Evolutionary conservation across 169 alveolate genomes (phyloP).

Genomic region (Hepatocystis sp.): DNA sequence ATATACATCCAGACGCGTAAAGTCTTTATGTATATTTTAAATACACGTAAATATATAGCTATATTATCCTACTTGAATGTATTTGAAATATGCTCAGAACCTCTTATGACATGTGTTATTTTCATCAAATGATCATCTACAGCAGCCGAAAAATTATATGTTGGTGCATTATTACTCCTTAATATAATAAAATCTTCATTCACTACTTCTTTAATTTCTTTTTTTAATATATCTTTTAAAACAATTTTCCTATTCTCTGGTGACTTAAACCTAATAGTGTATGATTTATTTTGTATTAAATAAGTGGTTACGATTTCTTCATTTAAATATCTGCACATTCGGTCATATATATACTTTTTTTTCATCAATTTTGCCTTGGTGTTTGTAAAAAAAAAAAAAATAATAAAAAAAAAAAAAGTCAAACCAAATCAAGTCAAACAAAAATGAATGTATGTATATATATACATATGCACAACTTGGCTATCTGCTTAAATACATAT

Average conservation of each 20-base stretch:
- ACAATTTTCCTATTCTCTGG: slow-evolving; percentile 34
- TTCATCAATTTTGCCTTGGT: slow-evolving; percentile 12
- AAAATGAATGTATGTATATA: too few species aligned
- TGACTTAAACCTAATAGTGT: slow-evolving; percentile 62
- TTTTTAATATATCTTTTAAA: slow-evolving; percentile 41
- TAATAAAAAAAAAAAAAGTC: too few species aligned
- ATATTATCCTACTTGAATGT: slow-evolving; percentile 78
- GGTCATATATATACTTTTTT: slow-evolving; percentile 36
- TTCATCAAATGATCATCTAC: slow-evolving; percentile 88
- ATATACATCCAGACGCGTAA: too few species aligned
- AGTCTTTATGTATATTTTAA: too few species aligned
- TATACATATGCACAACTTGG: too few species aligned
- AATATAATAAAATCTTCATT: slow-evolving; percentile 84
- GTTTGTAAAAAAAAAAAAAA: slow-evolving; percentile 45
- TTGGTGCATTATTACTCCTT: slow-evolving; percentile 83
- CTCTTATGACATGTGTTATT: slow-evolving; percentile 87
- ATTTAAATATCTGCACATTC: slow-evolving; percentile 28
- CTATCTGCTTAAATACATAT: slow-evolving; percentile 23
- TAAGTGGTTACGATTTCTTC: slow-evolving; percentile 7
- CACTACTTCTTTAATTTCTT: slow-evolving; percentile 41
- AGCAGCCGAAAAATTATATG: slow-evolving; percentile 87
- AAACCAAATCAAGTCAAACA: too few species aligned
- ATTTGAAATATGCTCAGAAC: slow-evolving; percentile 85
- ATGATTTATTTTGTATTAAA: slow-evolving; percentile 5
- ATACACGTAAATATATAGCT: too few species aligned